Evolutionary conservation across 352 stramenopile genomes (phyloP).

Genomic region (Pythium rhizo-oryzae): DNA sequence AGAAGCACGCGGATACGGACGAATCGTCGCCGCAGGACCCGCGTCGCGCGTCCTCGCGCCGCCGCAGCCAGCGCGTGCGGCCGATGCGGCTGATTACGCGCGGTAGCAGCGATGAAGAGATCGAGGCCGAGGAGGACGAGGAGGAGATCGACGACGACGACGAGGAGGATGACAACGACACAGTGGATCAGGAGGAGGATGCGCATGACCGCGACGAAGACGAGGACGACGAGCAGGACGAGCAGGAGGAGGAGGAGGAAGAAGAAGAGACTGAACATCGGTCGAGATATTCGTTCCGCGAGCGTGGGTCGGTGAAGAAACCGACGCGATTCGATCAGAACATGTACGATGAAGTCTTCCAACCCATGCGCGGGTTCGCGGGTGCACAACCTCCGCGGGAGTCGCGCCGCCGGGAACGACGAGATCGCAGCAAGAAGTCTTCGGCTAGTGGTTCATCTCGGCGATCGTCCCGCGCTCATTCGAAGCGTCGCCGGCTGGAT

Average conservation of each 20-base stretch:
- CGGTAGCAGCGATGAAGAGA: conserved; percentile 15
- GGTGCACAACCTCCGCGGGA: conserved; percentile 18
- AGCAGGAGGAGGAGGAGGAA: conserved; percentile 16
- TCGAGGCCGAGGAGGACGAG: neutral
- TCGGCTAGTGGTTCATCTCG: conserved; percentile 12
- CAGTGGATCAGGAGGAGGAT: conserved; percentile 10
- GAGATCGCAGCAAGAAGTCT: conserved; percentile 21
- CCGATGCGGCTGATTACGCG: conserved; percentile 7
- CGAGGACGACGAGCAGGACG: conserved; percentile 6
- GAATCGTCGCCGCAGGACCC: conserved; percentile 18
- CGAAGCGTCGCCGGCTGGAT: conserved; percentile 23
- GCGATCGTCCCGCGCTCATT: neutral
- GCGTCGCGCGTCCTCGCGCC: conserved; percentile 1
- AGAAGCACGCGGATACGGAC: conserved; percentile 20
- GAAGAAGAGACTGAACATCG: conserved; percentile 9
- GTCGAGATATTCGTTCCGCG: conserved; percentile 41
- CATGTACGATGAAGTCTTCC: conserved; percentile 76
- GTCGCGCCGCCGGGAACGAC: conserved; percentile 24
- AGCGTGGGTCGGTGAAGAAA: conserved; percentile 44
- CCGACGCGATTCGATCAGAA: conserved; percentile 63
- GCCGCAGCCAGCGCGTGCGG: conserved; percentile 6
- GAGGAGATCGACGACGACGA: conserved; percentile 12
- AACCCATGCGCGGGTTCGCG: conserved; percentile 31
- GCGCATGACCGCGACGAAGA: conserved; percentile 1
- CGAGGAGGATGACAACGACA: conserved; percentile 5